Evolutionary conservation across 1,284 basidiomycete genomes (phyloP).

Genomic region (Malassezia japonica): DNA sequence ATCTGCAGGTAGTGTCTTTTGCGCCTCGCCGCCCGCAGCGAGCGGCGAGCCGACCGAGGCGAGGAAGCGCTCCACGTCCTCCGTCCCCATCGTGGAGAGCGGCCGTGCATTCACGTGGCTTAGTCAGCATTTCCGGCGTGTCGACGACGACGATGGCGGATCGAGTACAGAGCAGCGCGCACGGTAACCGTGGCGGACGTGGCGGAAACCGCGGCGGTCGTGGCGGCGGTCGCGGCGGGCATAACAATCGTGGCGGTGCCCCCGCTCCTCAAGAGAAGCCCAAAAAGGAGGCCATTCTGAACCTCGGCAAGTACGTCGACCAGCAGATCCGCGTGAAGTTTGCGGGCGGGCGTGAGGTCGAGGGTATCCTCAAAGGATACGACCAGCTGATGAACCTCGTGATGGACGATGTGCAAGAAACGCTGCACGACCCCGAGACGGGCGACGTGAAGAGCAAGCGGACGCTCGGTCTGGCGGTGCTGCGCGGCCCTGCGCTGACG

Average conservation of each 20-base stretch:
- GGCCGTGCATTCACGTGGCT: conserved; percentile 1
- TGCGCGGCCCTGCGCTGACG: conserved; percentile 42
- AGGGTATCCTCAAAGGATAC: conserved; percentile 83
- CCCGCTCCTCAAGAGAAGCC: conserved; percentile 59
- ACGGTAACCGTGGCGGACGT: conserved; percentile 3
- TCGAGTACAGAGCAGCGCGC: conserved; percentile 10
- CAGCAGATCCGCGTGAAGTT: conserved; percentile 90
- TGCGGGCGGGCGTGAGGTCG: conserved; percentile 88
- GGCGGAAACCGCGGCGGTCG: conserved; percentile 15
- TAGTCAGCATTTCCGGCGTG: conserved; percentile 7
- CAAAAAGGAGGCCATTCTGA: conserved; percentile 87
- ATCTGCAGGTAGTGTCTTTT: conserved; percentile 1
- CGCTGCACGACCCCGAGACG: conserved; percentile 49
- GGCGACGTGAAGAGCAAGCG: conserved; percentile 34
- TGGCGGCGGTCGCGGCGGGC: conserved; percentile 3
- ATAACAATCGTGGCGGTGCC: not conserved
- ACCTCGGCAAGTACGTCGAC: conserved; percentile 86
- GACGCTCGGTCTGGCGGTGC: conserved; percentile 38
- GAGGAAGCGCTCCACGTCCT: conserved; percentile 12
- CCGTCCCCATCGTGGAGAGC: conserved; percentile 5
- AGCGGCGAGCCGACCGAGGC: conserved; percentile 16
- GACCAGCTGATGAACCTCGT: conserved; percentile 95
- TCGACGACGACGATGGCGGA: conserved; percentile 15
- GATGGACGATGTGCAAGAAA: conserved; percentile 75
- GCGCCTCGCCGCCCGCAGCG: not conserved